Conservation (phyloP, 129 eudicot species). For the Scalesia atractyloides region DNA sequence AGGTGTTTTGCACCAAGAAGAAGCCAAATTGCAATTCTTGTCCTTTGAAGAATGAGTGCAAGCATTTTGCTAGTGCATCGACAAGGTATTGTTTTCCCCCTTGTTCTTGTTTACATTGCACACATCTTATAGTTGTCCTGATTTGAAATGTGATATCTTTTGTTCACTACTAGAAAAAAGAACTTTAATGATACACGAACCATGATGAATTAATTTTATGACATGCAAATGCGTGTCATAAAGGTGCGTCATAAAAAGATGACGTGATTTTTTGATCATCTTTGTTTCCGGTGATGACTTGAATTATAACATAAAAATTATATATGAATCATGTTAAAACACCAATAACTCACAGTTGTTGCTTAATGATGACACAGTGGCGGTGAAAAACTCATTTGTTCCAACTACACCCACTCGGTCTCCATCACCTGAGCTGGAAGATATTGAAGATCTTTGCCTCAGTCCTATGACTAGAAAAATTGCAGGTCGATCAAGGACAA, state of each 20-base stretch:
- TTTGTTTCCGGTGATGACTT: too few relatives aligned
- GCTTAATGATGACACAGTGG: not conserved
- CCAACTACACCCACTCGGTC: not conserved
- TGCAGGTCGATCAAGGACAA: slow-evolving; percentile 31
- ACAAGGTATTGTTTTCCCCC: slow-evolving; percentile 27
- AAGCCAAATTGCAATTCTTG: slow-evolving; percentile 39
- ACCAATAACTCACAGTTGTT: too few relatives aligned
- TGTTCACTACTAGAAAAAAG: not conserved
- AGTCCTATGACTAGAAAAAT: not conserved
- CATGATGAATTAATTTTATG: too few relatives aligned
- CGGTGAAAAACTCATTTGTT: slow-evolving; percentile 2
- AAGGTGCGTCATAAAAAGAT: too few relatives aligned
- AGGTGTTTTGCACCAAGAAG: slow-evolving; percentile 41
- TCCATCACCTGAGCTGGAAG: slow-evolving; percentile 8
- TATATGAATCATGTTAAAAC: too few relatives aligned
- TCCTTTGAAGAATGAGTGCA: slow-evolving; percentile 36
- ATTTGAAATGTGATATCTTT: not conserved
- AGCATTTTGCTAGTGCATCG: slow-evolving; percentile 21
- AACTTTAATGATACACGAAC: too few relatives aligned
- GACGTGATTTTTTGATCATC: too few relatives aligned
- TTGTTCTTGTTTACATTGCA: not conserved
- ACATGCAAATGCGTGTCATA: too few relatives aligned
- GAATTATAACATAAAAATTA: too few relatives aligned
- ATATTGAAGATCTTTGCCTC: slow-evolving; percentile 40
- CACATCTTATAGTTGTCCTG: not conserved